phyloP scores from a whole-genome alignment of 441 rosid genomes.

The Populus hybrid region DNA sequence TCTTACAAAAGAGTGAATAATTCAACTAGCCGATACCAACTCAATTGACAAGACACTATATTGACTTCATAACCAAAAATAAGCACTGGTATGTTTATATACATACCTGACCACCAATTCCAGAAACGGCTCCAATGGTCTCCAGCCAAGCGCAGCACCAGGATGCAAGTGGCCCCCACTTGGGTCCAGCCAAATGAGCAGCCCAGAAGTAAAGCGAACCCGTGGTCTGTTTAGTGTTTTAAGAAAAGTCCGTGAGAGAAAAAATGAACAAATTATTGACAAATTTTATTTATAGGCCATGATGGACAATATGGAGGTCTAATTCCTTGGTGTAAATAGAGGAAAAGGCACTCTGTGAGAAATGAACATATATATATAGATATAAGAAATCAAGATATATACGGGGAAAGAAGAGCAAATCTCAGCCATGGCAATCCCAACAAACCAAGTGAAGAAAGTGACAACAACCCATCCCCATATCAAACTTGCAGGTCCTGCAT shows the following conservation, averaged over 20 bases:
- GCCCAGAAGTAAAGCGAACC: conserved; percentile 78
- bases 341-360: neutral
- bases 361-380: neutral
- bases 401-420: conserved; percentile 73
- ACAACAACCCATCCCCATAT: conserved; percentile 69
- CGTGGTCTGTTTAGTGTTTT: conserved; percentile 39
- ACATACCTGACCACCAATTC: conserved; percentile 55
- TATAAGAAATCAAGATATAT: neutral
- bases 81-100: neutral
- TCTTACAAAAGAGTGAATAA: neutral
- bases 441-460: conserved; percentile 64
- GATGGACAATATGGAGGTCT: neutral
- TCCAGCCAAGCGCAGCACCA: conserved; percentile 19
- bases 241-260: neutral
- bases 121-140: conserved; percentile 54
- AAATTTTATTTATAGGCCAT: neutral
- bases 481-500: conserved; percentile 59
- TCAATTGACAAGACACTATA: neutral
- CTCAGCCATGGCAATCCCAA: conserved; percentile 67
- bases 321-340: neutral
- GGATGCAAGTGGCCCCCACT: conserved; percentile 65
- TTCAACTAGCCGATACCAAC: neutral
- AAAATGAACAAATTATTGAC: neutral
- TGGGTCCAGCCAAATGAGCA: conserved; percentile 65
- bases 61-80: neutral